Evolutionary conservation across 257 asterid genomes (phyloP), one percentile per base, ranked within the genome.

Genomic region (Schizonepeta tenuifolia): DNA sequence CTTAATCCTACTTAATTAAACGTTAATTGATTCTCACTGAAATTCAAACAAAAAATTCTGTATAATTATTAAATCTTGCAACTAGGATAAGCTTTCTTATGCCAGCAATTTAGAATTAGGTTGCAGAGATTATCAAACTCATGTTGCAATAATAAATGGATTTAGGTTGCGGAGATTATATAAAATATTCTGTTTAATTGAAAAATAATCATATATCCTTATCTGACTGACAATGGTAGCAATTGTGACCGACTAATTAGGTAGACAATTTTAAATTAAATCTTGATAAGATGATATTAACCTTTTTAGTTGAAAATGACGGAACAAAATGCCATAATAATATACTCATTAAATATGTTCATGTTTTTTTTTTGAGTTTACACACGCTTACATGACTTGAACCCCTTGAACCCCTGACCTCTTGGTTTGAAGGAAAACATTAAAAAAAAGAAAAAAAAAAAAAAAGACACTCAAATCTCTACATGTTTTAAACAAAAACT

Each of bases 21-120:
- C 44, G 44, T 33, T 58, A 31, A 17, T 33, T 62, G 79, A 75
- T 75, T 75, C 65, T 69, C 50, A 47, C 64, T 11, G 36, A 65
- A 61, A 63, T 18, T 70, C 33, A 28, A 14, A 43, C 55, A 50
- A 61, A 44, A 7, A 47, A 44, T 49, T 51, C 35, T 56, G 4
- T 11, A n/a, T n/a, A 12, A 17, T 36, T 21, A 44, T 35, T 35
- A 46, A 17, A 26, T 66, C 63, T 67, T 35, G 21, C 13, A 21
- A 33, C 63, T 36, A 35, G 50, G 44, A 57, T 70, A 61, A 18
- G 28, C 41, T 20, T 13, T 46, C 22, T 14, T 41, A n/a, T 5
- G 43, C 61, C 80, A 75, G 57, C 67, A 68, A n/a, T 24, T 13
- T 44, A 9, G 10, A 55, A 28, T 44, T 36, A 60, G 21, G 51